phyloP scores from a whole-genome alignment of 2,329 filamentous ascomycete genomes.

The Cladosporium halotolerans region DNA sequence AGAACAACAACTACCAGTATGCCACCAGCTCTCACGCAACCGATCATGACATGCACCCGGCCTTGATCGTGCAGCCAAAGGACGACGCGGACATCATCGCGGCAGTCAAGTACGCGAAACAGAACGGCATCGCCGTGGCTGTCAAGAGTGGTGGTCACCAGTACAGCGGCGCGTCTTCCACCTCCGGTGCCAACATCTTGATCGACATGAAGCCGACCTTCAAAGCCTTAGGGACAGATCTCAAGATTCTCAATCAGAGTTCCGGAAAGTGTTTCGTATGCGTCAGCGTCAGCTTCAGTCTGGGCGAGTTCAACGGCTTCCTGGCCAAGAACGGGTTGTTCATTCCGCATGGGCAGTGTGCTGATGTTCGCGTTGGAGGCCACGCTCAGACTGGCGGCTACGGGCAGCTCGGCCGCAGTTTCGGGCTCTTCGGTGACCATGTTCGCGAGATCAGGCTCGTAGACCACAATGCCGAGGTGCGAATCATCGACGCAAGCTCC shows the following conservation, averaged over 20 bases:
- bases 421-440: constrained; percentile 32
- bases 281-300: constrained; percentile 29
- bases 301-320: constrained; percentile 41
- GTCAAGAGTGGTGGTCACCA: constrained; percentile 46
- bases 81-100: constrained; percentile 39
- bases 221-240: constrained; percentile 26
- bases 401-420: constrained; percentile 43
- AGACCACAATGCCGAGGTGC: constrained; percentile 23
- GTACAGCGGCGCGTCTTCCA: constrained; percentile 46
- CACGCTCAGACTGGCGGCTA: constrained; percentile 46
- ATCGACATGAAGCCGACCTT: constrained; percentile 40
- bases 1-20: constrained; percentile 31
- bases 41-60: constrained; percentile 29
- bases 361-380: constrained; percentile 41
- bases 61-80: constrained; percentile 40
- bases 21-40: constrained; percentile 38
- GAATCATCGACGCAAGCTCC: constrained; percentile 21
- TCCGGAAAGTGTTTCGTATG: constrained; percentile 32
- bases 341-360: constrained; percentile 43
- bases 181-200: constrained; percentile 40
- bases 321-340: constrained; percentile 38
- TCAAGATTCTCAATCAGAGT: constrained; percentile 24
- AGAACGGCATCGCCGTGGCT: constrained; percentile 38
- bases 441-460: constrained; percentile 26
- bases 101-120: constrained; percentile 37